These are phyloP conservation scores for Prunus padus DNA, from an alignment of 306 rosid genomes.

Conservation along the genomic window DNA sequence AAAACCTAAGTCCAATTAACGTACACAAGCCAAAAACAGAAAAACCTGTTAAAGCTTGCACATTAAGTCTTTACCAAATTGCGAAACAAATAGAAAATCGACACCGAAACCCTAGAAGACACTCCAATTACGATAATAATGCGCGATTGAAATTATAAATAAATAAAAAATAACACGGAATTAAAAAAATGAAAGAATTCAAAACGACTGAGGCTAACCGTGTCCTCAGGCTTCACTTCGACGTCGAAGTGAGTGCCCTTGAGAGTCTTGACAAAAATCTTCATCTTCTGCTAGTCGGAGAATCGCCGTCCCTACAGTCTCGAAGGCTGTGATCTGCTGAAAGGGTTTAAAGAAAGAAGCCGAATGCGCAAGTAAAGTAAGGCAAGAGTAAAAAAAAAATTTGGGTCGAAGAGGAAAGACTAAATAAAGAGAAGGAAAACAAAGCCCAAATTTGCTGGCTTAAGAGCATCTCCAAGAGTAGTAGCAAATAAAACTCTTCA, in stretches of 20 bases:
- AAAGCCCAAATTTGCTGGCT: slow-evolving; percentile 20
- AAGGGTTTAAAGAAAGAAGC: slow-evolving; percentile 30
- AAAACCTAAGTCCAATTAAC: slow-evolving; percentile 3
- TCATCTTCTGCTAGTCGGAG: slow-evolving; percentile 48
- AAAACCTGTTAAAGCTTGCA: background rate
- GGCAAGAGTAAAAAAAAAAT: slow-evolving; percentile 9
- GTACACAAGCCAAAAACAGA: background rate
- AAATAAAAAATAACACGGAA: background rate
- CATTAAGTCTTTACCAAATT: slow-evolving; percentile 5
- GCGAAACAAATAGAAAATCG: background rate
- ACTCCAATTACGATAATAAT: slow-evolving; percentile 16
- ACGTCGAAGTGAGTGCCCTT: slow-evolving; percentile 88
- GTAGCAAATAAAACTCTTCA: too few species aligned
- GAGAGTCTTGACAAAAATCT: slow-evolving; percentile 85
- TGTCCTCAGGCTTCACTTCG: slow-evolving; percentile 67
- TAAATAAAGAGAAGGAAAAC: background rate
- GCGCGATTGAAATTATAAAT: background rate
- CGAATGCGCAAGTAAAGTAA: slow-evolving; percentile 32
- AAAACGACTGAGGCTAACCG: slow-evolving; percentile 36
- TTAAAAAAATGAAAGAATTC: background rate
- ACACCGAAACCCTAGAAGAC: slow-evolving; percentile 3
- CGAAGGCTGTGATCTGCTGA: slow-evolving; percentile 32
- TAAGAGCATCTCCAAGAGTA: too few species aligned
- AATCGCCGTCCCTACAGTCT: slow-evolving; percentile 32
- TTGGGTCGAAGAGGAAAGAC: too few species aligned